phyloP scores from a whole-genome alignment of 495 filamentous ascomycete genomes.

The Staphylotrichum longicolle region DNA sequence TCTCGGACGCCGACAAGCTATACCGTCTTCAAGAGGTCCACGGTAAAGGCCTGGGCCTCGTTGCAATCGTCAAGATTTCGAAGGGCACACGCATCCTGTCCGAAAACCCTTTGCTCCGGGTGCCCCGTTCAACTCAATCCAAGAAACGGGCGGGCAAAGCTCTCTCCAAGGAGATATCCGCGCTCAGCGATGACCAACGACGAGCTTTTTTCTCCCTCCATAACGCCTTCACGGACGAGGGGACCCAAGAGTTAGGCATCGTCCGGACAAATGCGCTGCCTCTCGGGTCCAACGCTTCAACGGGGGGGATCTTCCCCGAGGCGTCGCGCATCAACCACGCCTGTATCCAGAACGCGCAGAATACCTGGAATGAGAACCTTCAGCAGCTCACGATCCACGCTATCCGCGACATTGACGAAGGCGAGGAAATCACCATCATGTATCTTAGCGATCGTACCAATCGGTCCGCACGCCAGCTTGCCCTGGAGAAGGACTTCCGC shows the following conservation, averaged over 20 bases:
- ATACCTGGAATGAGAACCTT: background rate
- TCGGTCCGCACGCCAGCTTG: background rate
- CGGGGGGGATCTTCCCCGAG: background rate
- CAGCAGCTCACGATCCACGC: background rate
- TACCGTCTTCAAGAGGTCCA: background rate
- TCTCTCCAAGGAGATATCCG: background rate
- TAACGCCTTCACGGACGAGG: background rate
- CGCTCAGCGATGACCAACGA: background rate
- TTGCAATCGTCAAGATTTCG: background rate
- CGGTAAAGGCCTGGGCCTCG: background rate
- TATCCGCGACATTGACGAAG: background rate
- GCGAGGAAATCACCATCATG: constrained; percentile 4
- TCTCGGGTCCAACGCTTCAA: background rate
- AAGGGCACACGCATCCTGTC: constrained; percentile 6
- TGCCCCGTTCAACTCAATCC: background rate
- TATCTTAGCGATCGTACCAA: background rate
- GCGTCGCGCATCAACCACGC: constrained; percentile 1
- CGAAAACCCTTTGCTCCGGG: background rate
- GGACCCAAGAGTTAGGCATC: background rate
- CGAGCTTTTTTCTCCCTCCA: background rate
- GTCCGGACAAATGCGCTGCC: background rate
- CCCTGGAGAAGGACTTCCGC: background rate
- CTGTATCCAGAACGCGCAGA: background rate
- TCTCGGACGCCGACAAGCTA: background rate
- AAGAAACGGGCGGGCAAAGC: background rate